These are phyloP conservation scores for Mucor lusitanicus DNA, from an alignment of 371 early-diverging fungal genomes.

Conservation along the genomic window DNA sequence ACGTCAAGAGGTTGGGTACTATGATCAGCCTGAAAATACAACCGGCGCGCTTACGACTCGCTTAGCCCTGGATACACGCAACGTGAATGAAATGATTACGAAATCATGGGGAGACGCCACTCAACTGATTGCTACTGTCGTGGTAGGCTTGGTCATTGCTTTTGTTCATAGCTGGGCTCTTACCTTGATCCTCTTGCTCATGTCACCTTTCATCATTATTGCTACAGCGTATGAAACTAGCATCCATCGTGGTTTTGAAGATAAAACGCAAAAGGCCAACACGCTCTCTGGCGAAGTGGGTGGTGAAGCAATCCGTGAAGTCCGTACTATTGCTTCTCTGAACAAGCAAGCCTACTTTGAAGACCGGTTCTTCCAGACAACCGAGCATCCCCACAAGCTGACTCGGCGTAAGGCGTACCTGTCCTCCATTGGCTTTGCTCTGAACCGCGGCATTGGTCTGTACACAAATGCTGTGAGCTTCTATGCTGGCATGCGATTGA, in stretches of 20 bases:
- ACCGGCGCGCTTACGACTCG: constrained; percentile 80
- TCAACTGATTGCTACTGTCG: constrained; percentile 44
- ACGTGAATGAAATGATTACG: constrained; percentile 64
- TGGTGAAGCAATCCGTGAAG: constrained; percentile 74
- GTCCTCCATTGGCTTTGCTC: constrained; percentile 60
- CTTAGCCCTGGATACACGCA: constrained; percentile 76
- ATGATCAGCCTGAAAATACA: constrained; percentile 77
- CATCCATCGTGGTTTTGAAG: constrained; percentile 38
- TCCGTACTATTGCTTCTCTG: constrained; percentile 81
- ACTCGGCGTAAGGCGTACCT: constrained; percentile 56
- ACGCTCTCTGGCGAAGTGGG: constrained; percentile 60
- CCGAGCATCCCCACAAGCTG: constrained; percentile 62
- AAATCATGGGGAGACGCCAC: constrained; percentile 59
- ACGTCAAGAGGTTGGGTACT: constrained; percentile 84
- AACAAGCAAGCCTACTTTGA: constrained; percentile 72
- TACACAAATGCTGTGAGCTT: constrained; percentile 60
- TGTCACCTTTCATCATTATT: constrained; percentile 38
- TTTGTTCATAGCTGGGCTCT: constrained; percentile 49
- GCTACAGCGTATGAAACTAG: constrained; percentile 29
- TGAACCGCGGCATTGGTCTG: constrained; percentile 60
- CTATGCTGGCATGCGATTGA: constrained; percentile 54
- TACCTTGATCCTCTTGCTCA: constrained; percentile 47
- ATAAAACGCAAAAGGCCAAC: constrained; percentile 57
- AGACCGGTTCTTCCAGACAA: constrained; percentile 51
- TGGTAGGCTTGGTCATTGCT: constrained; percentile 28